phyloP scores from a whole-genome alignment of 176 grass and related monocot genomes.

The Avena insularis region DNA sequence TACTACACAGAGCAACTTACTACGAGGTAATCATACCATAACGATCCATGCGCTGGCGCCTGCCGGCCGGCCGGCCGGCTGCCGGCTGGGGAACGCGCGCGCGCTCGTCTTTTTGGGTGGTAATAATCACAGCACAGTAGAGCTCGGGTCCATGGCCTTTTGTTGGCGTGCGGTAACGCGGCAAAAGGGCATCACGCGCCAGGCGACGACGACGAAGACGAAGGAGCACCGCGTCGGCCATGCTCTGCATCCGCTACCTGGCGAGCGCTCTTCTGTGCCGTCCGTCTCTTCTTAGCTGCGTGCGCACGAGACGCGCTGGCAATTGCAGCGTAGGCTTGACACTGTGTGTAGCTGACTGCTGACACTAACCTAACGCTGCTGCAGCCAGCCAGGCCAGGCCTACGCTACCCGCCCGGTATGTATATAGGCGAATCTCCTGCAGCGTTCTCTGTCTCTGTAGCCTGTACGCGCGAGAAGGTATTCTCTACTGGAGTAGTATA shows the following conservation, averaged over 20 bases:
- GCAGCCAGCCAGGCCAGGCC: background rate
- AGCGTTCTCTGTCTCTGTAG: background rate
- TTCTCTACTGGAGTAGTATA: background rate
- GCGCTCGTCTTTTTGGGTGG: background rate
- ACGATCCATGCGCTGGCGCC: background rate
- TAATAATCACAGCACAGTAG: too few species aligned
- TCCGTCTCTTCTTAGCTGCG: background rate
- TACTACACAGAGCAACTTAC: constrained; percentile 9
- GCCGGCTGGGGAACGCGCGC: constrained; percentile 5
- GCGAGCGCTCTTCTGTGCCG: background rate
- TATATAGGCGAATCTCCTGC: background rate
- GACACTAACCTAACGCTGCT: too few species aligned
- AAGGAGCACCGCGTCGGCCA: background rate
- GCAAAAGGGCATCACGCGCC: constrained; percentile 40
- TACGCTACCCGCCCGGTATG: background rate
- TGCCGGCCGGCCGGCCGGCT: background rate
- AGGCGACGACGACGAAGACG: background rate
- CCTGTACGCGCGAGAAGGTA: background rate
- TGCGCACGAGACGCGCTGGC: background rate
- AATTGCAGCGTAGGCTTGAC: background rate
- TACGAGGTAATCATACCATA: constrained; percentile 46
- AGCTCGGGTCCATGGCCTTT: background rate
- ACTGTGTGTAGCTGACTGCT: background rate
- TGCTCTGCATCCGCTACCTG: background rate
- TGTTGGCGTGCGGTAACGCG: constrained; percentile 9